Evolutionary conservation across 164 flowering plant genomes (phyloP), one percentile per base, ranked within the genome.

Genomic region (Magnolia kwangsiensis): DNA sequence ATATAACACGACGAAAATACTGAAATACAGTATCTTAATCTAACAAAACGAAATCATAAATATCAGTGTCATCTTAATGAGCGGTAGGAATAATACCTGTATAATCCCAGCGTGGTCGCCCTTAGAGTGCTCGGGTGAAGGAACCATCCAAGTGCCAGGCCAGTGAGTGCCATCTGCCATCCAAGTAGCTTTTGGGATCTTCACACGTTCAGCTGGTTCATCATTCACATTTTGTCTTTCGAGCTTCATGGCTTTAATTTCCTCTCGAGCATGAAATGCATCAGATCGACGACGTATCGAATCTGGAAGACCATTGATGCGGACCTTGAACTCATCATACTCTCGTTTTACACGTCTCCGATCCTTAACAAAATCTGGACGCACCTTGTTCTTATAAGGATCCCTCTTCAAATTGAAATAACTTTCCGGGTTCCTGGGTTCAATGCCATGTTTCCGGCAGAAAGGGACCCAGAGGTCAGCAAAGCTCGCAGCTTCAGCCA

Each of bases 131-230:
- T 92, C 97, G 2, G 81, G 65, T 3, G 81, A 16, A 7, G 92
- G 77, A 14, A 71, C 74, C 0, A 87, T 74, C 97, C 97, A 92
- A 23, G 95, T 85, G 11, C 97, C 97, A 2, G 97, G 95, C 97
- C 97, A 92, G 49, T 92, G 97, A n/a, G 95, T 91, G 4, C 91
- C 95, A 76, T 92, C 95, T 23, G 95, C 95, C 97, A 92, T 92
- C 97, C 97, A 92, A 0, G 96, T 93, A 1, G 96, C 96, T 71
- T 91, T 93, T 18, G 50, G 84, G 51, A 90, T 86, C 74, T 89
- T 91, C 1, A 90, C 51, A 0, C 87, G 88, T 76, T 89, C 90
- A 3, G 77, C 3, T 1, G 86, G 84, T 20, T 91, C 96, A 1
- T 75, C 88, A 1, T 87, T 93, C 8, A 75, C 87, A 73, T 90